Evolutionary conservation across 495 filamentous ascomycete species (phyloP), one percentile per base, ranked within the genome.

Genomic region (Xylaria palmicola): DNA sequence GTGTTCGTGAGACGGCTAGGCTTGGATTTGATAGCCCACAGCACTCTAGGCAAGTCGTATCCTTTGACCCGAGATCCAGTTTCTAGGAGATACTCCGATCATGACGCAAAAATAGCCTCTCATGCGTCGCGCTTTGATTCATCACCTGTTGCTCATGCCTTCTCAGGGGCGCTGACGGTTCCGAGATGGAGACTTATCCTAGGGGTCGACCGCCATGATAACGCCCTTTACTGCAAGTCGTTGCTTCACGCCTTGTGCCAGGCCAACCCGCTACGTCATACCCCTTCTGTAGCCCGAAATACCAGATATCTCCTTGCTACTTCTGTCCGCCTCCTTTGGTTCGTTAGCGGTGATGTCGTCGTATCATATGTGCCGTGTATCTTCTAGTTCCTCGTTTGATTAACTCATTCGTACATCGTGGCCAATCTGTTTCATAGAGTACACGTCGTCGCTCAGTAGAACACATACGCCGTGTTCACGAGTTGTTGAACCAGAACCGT

Each of bases 131-230:
- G 22, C 27, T 20, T 8, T 26, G 12, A 26, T 52, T 39, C 30
- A 17, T 8, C 4, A 32, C 12, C 20, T 41, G 15, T 6, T 58
- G 41, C 43, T 41, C 34, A 13, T 27, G 32, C 29, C 27, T 37
- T 49, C 41, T 58, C 43, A 17, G 43, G 17, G 17, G 9, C 34
- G 17, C 15, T 15, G 52, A 10, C 9, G 13, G 26, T 13, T 24
- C 45, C 24, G n/a, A 32, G 12, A 52, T 37, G 51, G 44, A 60
- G 57, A 36, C 47, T 17, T 59, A 59, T 51, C 32, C 9, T 44
- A 20, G 37, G 48, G 29, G 17, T 41, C 22, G 51, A 48, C 36
- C 19, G 39, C 22, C 15, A 34, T 15, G 43, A n/a, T 48, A 3
- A 1, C 19, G 43, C 36, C 41, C 29, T n/a, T 36, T 17, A 26